Evolutionary conservation across 2,329 filamentous ascomycete genomes (phyloP).

Genomic region (Hypoxylon sp.): DNA sequence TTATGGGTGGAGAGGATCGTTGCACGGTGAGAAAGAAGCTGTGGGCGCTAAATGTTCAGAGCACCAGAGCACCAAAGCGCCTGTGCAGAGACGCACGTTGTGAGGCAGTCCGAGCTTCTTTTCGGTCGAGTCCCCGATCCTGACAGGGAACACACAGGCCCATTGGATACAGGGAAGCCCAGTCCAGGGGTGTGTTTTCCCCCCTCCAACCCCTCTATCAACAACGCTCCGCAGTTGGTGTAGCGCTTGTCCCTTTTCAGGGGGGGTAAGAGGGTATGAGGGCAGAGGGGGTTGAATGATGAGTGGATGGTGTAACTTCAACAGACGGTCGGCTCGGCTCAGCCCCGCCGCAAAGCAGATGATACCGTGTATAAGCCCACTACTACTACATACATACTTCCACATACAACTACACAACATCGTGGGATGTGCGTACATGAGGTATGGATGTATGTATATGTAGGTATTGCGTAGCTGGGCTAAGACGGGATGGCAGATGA

Average conservation of each 20-base stretch:
- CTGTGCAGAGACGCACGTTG: conserved; percentile 7
- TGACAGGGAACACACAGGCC: conserved; percentile 27
- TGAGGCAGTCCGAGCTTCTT: conserved; percentile 21
- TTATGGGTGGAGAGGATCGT: conserved; percentile 26
- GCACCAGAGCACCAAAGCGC: conserved; percentile 10
- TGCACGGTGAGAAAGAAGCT: conserved; percentile 39
- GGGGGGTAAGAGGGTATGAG: conserved; percentile 8
- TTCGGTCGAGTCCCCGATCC: conserved; percentile 38
- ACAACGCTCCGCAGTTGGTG: conserved; percentile 29
- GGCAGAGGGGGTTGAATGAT: conserved; percentile 10
- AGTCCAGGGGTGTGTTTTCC: background rate
- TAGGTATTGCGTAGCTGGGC: background rate
- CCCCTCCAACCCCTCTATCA: conserved; percentile 39
- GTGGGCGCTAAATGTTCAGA: conserved; percentile 43
- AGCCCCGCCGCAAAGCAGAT: conserved; percentile 36
- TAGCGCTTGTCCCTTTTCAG: conserved; percentile 35
- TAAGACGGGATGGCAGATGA: conserved; percentile 15
- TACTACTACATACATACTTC: background rate
- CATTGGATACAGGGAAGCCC: conserved; percentile 10
- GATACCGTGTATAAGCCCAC: conserved; percentile 27
- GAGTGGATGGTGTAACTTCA: conserved; percentile 14
- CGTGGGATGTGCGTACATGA: conserved; percentile 13
- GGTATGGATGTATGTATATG: background rate
- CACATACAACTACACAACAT: background rate
- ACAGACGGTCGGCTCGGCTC: conserved; percentile 36